Evolutionary conservation across 2,329 filamentous ascomycete genomes (phyloP), one percentile per base, ranked within the genome.

Genomic region (Colletotrichum tropicicola): DNA sequence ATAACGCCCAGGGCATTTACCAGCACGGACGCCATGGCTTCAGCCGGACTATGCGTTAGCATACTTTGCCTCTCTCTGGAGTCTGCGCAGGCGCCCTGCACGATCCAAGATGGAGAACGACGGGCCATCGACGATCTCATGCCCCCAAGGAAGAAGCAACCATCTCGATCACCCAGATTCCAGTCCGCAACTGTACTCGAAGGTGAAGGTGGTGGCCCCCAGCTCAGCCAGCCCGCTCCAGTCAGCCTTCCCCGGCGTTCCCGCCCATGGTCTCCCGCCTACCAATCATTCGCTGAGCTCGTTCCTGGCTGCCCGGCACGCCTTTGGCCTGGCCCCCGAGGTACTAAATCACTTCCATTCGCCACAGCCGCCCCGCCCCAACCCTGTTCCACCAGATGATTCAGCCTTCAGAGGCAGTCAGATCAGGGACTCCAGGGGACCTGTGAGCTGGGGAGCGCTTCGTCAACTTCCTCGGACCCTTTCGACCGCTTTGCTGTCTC

Each of bases 101-200:
- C 56, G 48, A 60, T 54, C 56, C n/a, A 45, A 59, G 48, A 54
- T 41, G 39, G 27, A 53, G 47, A 59, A 48, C 48, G 32, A 48
- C 41, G 48, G 41, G 25, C 56, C 44, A 65, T 65, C 62, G 57
- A 65, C 57, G 61, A 56, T 65, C 57, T 19, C 30, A 25, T 17
- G 13, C 59, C 35, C 37, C 43, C 5, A 15, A 45, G 27, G 43
- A 56, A 61, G 44, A 49, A 61, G 52, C 32, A 57, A 44, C 15
- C 44, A 56, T 49, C 45, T 59, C 44, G 56, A 48, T 59, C 35
- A 59, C 37, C 37, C 39, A 21, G 17, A 55, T 35, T 53, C 23
- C 39, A 59, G 30, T 35, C 13, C 13, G 35, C 51, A 23, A 13
- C 13, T 17, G n/a, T 17, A 41, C 3, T n/a, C n/a, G n/a, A n/a